phyloP scores from a whole-genome alignment of 768 basidiomycete species.

The Cystobasidium tubakii region DNA sequence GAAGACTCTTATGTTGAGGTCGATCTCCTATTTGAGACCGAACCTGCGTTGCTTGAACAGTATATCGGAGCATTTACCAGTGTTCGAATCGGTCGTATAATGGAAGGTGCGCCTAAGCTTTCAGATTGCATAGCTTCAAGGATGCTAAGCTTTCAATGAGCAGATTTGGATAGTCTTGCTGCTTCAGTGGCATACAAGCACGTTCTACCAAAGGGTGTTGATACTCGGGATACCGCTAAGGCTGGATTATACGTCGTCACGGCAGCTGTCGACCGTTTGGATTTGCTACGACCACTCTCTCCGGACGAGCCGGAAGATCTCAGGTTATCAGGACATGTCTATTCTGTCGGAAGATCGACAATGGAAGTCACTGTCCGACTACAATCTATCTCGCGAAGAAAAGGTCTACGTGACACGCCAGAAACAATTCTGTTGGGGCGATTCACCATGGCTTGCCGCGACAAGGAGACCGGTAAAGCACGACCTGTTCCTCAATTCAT shows the following conservation, averaged over 20 bases:
- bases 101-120: constrained; percentile 38
- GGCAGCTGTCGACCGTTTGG: constrained; percentile 45
- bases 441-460: constrained; percentile 45
- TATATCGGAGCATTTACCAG: constrained; percentile 40
- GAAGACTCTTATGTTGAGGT: constrained; percentile 41
- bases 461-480: constrained; percentile 39
- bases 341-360: constrained; percentile 40
- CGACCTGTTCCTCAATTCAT: constrained; percentile 36
- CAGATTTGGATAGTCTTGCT: constrained; percentile 38
- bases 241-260: constrained; percentile 45
- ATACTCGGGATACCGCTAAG: constrained; percentile 31
- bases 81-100: constrained; percentile 41
- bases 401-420: background rate
- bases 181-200: constrained; percentile 40
- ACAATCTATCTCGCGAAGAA: constrained; percentile 33
- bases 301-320: constrained; percentile 41
- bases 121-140: background rate
- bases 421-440: constrained; percentile 43
- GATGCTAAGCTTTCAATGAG: background rate
- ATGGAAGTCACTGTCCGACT: constrained; percentile 44
- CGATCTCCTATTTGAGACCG: constrained; percentile 38
- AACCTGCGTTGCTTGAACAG: constrained; percentile 31
- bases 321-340: constrained; percentile 43
- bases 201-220: constrained; percentile 39
- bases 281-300: constrained; percentile 40